Base-by-base conservation (phyloP, 2,329 filamentous ascomycete species). In the Claviceps paspali region DNA sequence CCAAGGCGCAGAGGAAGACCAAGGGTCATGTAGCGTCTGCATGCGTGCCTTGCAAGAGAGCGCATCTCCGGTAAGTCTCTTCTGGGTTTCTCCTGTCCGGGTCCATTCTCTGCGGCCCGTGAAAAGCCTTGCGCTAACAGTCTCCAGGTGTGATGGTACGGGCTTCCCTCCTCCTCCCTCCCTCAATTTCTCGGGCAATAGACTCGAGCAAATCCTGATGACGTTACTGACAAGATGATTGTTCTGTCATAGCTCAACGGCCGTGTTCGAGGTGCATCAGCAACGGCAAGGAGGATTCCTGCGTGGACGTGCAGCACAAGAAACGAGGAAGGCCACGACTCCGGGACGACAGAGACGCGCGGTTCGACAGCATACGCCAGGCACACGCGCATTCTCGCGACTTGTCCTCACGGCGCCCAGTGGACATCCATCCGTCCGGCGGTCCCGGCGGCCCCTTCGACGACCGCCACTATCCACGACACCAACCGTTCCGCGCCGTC, bases 11-110 rank as follows among this genome's bases (percentile, higher is more conserved):
- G 43, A 65, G 76, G 46, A 80, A 79, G 54, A 77, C 79, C 5
- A 85, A 85, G 53, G 80, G 81, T 11, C 83, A 91, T 61, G 83
- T 88, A 37, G 81, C 82, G 35, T 87, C 82, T 26, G 83, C 83
- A 19, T 91, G 83, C 54, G 78, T 88, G 47, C 84, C 85, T 42
- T 91, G 83, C 62, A 88, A 88, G 55, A 77, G 76, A 56, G 83
- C 83, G 27, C 83, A 91, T 69, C 68, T 91, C 45, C 67, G 75
- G 73, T 77, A 60, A 52, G 63, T 47, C n/a, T 28, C 8, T 14
- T 9, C 9, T n/a, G n/a, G n/a, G n/a, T 26, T 23, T 11, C 17
- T 22, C 6, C 3, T 22, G 8, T 10, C 8, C 15, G 4, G 10
- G 4, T 6, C 14, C 5, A 6, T 18, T 3, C 28, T 8, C 8